Base-by-base conservation (phyloP, 2,329 filamentous ascomycete genomes). In the Paecilomyces formosus region DNA sequence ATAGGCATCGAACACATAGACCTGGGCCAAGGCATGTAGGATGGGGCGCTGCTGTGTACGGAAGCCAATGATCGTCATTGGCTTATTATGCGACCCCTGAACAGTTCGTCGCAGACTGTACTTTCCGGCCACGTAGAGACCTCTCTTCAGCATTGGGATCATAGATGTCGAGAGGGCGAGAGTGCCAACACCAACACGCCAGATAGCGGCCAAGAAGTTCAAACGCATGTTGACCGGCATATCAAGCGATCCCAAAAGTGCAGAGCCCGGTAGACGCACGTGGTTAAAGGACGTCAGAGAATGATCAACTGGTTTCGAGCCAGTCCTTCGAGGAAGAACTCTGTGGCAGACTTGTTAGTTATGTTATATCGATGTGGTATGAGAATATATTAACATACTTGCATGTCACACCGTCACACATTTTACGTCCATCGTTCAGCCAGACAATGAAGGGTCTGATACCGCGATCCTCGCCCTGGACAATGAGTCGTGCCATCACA, bases 251-350 rank as follows among this genome's bases (percentile, higher is more conserved):
- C 72, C 69, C 0, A 76, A 66, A 1, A 76, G 63, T 1, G 72
- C 64, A 0, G 55, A 62, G 1, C 58, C 31, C 2, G 61, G 56
- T 2, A 75, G 64, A 0, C 57, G 61, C 0, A 75, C 69, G 28
- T 74, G 66, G 33, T 67, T 30, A 57, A 75, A 76, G 2, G 61
- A 67, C 4, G 73, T 75, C 7, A 75, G 60, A 13, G 70, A 59
- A 56, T 75, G 70, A 9, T 45, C 39, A 7, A 58, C 72, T 63
- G 21, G 72, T n/a, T 69, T 70, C 2, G 72, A 56, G 0, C 72
- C 73, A 6, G 69, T 63, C 22, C 68, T 45, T 6, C 39, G 39
- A 45, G 39, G 39, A 9, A 45, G 39, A 8, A 45, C 39, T n/a
- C 39, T 45, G n/a, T 45, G 7, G 3, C 15, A n/a, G 18, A 8